Percentiles rank a stretch among this genome's conserved stretches.
These are phyloP conservation scores for Sphagnurus paluster DNA, from an alignment of 1,284 basidiomycete genomes.

Conservation along the genomic window DNA sequence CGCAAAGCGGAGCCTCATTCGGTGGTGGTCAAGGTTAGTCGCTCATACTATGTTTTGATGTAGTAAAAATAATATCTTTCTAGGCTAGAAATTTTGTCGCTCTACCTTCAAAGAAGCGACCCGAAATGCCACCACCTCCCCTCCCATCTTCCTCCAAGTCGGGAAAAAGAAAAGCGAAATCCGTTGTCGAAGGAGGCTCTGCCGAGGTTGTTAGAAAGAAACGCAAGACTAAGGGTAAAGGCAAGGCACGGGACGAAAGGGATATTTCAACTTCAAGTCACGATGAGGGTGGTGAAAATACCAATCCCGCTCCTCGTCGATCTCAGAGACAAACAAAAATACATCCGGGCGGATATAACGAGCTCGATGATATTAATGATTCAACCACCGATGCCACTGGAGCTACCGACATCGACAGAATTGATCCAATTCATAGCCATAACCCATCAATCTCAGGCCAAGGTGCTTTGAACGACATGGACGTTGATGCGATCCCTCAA, in stretches of 20 bases:
- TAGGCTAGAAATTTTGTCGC: constrained; percentile 59
- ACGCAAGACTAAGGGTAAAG: constrained; percentile 44
- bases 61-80: neutral
- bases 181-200: constrained; percentile 9
- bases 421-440: constrained; percentile 2
- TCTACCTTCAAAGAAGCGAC: constrained; percentile 30
- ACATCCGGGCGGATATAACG: constrained; percentile 1
- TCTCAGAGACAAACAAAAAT: constrained; percentile 5
- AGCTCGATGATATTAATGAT: constrained; percentile 2
- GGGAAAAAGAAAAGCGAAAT: constrained; percentile 22
- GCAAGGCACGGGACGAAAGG: constrained; percentile 28
- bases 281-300: constrained; percentile 19
- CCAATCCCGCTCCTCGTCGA: constrained; percentile 4
- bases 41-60: neutral
- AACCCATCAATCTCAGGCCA: neutral
- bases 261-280: constrained; percentile 20
- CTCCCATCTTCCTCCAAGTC: constrained; percentile 25
- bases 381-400: neutral
- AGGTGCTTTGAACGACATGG: constrained; percentile 4
- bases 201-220: constrained; percentile 39
- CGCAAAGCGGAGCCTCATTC: constrained; percentile 75
- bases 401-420: constrained; percentile 9
- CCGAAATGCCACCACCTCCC: constrained; percentile 19
- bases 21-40: constrained; percentile 65
- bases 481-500: constrained; percentile 1